Base-by-base conservation (phyloP, 768 basidiomycete species). In the Cystobasidium ongulense region DNA sequence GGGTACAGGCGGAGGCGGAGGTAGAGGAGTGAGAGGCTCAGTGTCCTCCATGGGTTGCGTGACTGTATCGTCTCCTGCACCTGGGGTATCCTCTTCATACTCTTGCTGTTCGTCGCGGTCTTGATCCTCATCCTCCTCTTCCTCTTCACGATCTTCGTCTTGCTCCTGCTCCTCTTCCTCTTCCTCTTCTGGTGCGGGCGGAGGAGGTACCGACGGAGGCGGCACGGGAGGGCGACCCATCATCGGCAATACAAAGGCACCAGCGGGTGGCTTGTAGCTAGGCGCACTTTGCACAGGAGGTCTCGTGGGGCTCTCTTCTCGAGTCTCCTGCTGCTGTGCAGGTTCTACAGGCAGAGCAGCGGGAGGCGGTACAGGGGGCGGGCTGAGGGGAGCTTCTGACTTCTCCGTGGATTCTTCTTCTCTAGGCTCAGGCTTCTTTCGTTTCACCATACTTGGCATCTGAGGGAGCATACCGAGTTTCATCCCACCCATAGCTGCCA, bases 401-500 rank as follows among this genome's bases (percentile, higher is more conserved):
- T 50, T n/a, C n/a, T 8, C 21, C 21, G 46, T 4, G 17, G 43
- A 2, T 27, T 7, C 27, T 11, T 2, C 66, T 50, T 35, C 17
- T 25, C 27, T 25, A 8, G 7, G 66, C 21, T 29, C 8, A 10
- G 10, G 10, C 66, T 50, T 35, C 33, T 41, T 43, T 41, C n/a
- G n/a, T n/a, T 27, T 33, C 38, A 35, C n/a, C 39, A 29, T 35
- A 27, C 53, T 36, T 10, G 33, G 53, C 53, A 61, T 59, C 23
- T 27, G 65, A 18, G 71, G 54, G 17, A 68, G 46, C 39, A 57
- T 73, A 23, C 74, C 74, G 17, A 74, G 27, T 70, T 75, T 75
- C 74, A 72, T 46, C 2, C 74, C 74, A 31, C 74, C 74, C 74
- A 75, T 59, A 10, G 66, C 67, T 4, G 74, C 74, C 74, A 75